Evolutionary conservation across 805 yeast species (phyloP).

Genomic region (Pichia membranifaciens): DNA sequence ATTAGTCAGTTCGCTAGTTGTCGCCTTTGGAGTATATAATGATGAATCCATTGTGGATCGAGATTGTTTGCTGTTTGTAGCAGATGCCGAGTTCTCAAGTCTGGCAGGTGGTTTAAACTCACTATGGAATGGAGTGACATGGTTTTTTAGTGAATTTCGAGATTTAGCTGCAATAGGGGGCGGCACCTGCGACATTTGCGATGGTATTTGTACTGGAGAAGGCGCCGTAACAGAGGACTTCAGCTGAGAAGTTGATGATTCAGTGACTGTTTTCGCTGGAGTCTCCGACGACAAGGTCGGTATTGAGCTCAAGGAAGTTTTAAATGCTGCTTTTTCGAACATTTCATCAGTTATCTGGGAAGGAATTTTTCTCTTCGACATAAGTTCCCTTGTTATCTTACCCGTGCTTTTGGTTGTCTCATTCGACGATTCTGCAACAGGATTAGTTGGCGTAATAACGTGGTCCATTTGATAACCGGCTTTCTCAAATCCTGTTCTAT

Average conservation of each 20-base stretch:
- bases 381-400: constrained; percentile 5
- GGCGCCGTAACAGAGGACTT: not conserved
- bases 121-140: not conserved
- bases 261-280: not conserved
- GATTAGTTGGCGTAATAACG: constrained; percentile 10
- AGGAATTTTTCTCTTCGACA: constrained; percentile 21
- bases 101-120: not conserved
- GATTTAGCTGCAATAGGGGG: not conserved
- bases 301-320: not conserved
- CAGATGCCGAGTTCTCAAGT: not conserved
- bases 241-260: not conserved
- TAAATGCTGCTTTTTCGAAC: not conserved
- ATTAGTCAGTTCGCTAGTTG: not conserved
- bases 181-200: not conserved
- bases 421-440: not conserved
- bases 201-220: not conserved
- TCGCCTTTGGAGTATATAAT: constrained; percentile 4
- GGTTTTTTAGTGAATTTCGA: not conserved
- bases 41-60: constrained; percentile 7
- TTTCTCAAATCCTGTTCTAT: constrained; percentile 32
- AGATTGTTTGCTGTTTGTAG: not conserved
- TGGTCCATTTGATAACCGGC: constrained; percentile 31
- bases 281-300: not conserved
- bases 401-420: not conserved
- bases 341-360: constrained; percentile 16